Conservation (phyloP, 83 land plant genomes). For the Diphasiastrum complanatum region DNA sequence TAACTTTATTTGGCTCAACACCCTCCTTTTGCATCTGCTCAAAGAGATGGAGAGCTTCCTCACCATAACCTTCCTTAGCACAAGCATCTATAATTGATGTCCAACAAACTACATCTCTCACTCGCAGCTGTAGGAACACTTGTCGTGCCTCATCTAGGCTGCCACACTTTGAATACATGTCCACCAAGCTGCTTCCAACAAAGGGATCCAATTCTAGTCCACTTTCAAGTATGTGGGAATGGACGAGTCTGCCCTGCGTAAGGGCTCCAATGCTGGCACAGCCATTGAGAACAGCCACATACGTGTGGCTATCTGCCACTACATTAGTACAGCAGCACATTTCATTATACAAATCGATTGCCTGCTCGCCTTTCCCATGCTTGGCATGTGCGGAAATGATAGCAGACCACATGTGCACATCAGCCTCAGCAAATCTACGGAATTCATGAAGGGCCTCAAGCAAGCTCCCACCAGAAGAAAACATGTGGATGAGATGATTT, state of each 20-base stretch:
- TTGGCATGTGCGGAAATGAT: no score
- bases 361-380: no score
- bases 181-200: conserved; percentile 37
- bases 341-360: no score
- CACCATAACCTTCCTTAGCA: conserved; percentile 43
- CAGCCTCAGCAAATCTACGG: no score
- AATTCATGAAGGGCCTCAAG: no score
- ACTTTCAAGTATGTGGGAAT: conserved; percentile 27
- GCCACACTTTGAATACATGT: conserved; percentile 49
- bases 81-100: conserved; percentile 55
- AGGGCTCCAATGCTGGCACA: conserved; percentile 33
- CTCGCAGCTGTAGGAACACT: conserved; percentile 44
- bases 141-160: conserved; percentile 32
- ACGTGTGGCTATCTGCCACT: conserved; percentile 35
- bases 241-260: conserved; percentile 29
- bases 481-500: no score
- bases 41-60: conserved; percentile 38
- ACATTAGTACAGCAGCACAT: no score
- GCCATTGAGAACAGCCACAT: conserved; percentile 38
- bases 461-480: no score
- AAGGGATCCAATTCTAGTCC: conserved; percentile 36
- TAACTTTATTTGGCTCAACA: conserved; percentile 32
- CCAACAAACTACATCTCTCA: conserved; percentile 37
- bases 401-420: no score
- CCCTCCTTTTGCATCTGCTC: conserved; percentile 29